Percentiles rank a stretch among this genome's conserved stretches.
Conservation (phyloP, 2,329 filamentous ascomycete genomes). For the Sporothrix inflata region DNA sequence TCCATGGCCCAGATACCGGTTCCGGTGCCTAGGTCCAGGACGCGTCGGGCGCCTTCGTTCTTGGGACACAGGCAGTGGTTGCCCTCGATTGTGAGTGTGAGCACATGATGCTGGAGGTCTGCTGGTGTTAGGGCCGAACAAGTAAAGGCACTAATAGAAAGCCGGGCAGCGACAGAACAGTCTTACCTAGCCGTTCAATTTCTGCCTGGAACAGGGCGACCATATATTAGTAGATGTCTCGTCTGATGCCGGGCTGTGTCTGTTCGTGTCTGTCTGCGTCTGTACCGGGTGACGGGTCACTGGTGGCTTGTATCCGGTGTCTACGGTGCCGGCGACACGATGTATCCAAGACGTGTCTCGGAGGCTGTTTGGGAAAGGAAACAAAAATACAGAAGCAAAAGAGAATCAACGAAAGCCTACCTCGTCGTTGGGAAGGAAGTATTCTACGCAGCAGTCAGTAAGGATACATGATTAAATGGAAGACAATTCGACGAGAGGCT, state of each 20-base stretch:
- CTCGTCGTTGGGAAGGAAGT: slow-evolving; percentile 35
- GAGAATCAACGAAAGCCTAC: slow-evolving; percentile 28
- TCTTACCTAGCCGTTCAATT: slow-evolving; percentile 35
- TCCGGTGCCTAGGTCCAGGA: slow-evolving; percentile 35
- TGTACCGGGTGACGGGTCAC: not conserved
- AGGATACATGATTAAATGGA: not conserved
- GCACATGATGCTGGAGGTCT: slow-evolving; percentile 35
- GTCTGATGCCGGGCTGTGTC: not conserved
- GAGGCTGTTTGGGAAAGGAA: not conserved
- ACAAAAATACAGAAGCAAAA: not conserved
- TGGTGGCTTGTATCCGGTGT: not conserved
- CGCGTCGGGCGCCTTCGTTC: slow-evolving; percentile 32
- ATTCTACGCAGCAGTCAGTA: slow-evolving; percentile 32
- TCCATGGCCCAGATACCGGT: slow-evolving; percentile 38
- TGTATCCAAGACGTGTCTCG: not conserved
- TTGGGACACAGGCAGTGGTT: slow-evolving; percentile 33
- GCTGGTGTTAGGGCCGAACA: not conserved
- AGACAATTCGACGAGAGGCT: not conserved
- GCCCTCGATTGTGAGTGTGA: slow-evolving; percentile 34
- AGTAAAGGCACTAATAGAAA: not conserved
- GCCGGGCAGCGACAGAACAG: not conserved
- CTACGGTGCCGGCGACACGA: not conserved
- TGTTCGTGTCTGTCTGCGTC: not conserved
- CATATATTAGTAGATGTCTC: not conserved
- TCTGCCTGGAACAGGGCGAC: slow-evolving; percentile 27